phyloP scores from a whole-genome alignment of 2,329 filamentous ascomycete genomes.

The Xylariaceae sp. region DNA sequence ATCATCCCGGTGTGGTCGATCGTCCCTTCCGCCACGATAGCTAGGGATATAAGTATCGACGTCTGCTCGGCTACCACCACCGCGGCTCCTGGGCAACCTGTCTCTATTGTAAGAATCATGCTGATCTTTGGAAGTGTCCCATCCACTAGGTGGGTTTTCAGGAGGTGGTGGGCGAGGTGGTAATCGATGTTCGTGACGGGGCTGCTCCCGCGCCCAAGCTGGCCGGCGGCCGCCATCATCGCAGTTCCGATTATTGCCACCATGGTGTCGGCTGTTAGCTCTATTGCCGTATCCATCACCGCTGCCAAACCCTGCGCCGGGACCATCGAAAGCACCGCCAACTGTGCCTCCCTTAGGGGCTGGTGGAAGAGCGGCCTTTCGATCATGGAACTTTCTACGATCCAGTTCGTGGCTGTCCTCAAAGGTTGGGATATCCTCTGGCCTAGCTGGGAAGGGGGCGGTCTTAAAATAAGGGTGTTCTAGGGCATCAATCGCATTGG shows the following conservation, averaged over 20 bases:
- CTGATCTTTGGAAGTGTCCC: conserved; percentile 35
- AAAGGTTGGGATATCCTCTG: conserved; percentile 83
- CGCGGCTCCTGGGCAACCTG: conserved; percentile 31
- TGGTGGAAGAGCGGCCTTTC: conserved; percentile 77
- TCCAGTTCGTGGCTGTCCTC: conserved; percentile 97
- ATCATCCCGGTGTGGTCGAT: conserved; percentile 35
- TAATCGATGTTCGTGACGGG: conserved; percentile 35
- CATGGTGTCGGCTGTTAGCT: conserved; percentile 39
- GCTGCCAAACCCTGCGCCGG: conserved; percentile 47
- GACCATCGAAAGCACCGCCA: conserved; percentile 54
- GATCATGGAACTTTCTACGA: conserved; percentile 79
- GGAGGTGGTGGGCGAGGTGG: conserved; percentile 48
- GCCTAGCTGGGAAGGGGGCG: conserved; percentile 69
- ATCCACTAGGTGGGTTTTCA: conserved; percentile 34
- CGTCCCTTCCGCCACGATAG: conserved; percentile 36
- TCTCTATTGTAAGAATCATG: conserved; percentile 38
- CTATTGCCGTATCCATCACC: conserved; percentile 49
- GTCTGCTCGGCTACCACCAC: conserved; percentile 33
- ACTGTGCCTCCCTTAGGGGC: conserved; percentile 89
- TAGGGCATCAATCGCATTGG: conserved; percentile 91
- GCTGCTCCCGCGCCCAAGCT: conserved; percentile 49
- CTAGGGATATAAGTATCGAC: conserved; percentile 48
- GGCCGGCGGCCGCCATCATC: conserved; percentile 42
- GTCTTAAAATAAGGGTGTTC: conserved; percentile 88
- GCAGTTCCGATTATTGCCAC: conserved; percentile 29